Percentiles rank a stretch among this genome's conserved stretches.
These are phyloP conservation scores for Xeromyces bisporus DNA, from an alignment of 495 filamentous ascomycete genomes.

Conservation along the genomic window DNA sequence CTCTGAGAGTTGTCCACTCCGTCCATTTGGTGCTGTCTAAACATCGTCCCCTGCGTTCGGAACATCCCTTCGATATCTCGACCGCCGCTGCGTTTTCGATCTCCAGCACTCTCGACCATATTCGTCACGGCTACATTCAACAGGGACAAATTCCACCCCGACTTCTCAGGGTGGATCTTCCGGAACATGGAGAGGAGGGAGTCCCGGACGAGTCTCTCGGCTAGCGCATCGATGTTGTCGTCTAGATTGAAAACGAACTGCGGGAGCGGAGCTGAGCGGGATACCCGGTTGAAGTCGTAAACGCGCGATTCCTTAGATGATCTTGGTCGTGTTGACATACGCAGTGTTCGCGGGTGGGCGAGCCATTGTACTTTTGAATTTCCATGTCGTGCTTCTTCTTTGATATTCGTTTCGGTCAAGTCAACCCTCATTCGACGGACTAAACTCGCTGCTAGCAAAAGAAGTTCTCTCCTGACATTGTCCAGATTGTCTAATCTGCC, in stretches of 20 bases:
- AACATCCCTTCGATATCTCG: constrained; percentile 56
- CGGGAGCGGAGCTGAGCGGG: constrained; percentile 50
- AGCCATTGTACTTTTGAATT: constrained; percentile 31
- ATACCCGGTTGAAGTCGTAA: constrained; percentile 43
- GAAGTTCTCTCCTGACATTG: constrained; percentile 47
- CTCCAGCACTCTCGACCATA: constrained; percentile 48
- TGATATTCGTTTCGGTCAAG: constrained; percentile 38
- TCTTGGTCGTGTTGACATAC: constrained; percentile 58
- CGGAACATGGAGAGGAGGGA: constrained; percentile 51
- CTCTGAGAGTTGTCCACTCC: background rate
- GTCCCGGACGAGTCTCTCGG: constrained; percentile 53
- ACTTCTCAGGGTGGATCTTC: constrained; percentile 49
- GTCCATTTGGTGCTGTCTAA: constrained; percentile 24
- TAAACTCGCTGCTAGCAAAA: constrained; percentile 46
- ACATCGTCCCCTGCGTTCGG: constrained; percentile 46
- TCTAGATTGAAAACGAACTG: constrained; percentile 49
- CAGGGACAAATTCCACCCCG: constrained; percentile 61
- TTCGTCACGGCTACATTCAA: constrained; percentile 80
- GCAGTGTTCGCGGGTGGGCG: constrained; percentile 51
- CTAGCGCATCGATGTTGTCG: constrained; percentile 37
- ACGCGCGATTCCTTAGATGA: constrained; percentile 36
- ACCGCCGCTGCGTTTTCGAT: constrained; percentile 30
- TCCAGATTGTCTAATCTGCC: constrained; percentile 42
- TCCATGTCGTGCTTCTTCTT: constrained; percentile 3
- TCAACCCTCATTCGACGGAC: constrained; percentile 66